A percentile compares a stretch with the other conserved stretches of the same genome.
phyloP scores from a whole-genome alignment of 1,139 yeast species.

The Neolecta irregularis region DNA sequence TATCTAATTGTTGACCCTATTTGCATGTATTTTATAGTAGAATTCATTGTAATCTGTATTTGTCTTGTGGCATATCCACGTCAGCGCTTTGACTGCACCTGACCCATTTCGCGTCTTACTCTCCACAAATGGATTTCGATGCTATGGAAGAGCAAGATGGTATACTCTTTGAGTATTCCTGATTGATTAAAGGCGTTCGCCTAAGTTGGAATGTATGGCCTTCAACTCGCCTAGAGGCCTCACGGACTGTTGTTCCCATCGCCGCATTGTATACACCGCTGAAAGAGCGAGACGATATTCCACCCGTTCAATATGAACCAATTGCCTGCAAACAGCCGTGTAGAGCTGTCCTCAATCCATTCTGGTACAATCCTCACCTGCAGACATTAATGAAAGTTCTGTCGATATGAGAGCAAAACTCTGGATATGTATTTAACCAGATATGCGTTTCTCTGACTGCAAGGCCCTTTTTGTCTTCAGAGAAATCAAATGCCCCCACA shows the following conservation, averaged over 20 bases:
- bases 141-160: conserved; percentile 62
- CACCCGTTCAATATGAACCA: conserved; percentile 81
- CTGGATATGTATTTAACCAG: conserved; percentile 51
- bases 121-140: conserved; percentile 47
- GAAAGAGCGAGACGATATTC: conserved; percentile 60
- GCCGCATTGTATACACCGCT: conserved; percentile 91
- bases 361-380: conserved; percentile 26
- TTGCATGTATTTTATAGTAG: conserved; percentile 1
- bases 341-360: conserved; percentile 77
- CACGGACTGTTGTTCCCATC: conserved; percentile 83
- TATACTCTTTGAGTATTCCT: not conserved
- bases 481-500: conserved; percentile 84
- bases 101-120: conserved; percentile 4
- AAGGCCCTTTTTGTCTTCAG: conserved; percentile 52
- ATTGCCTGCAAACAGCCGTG: conserved; percentile 71
- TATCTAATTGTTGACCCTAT: not conserved
- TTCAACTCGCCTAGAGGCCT: conserved; percentile 76
- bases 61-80: not conserved
- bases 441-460: not conserved
- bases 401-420: conserved; percentile 67
- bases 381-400: conserved; percentile 31
- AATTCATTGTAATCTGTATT: not conserved
- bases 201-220: conserved; percentile 87
- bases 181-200: conserved; percentile 72
- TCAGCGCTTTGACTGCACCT: not conserved